Evolutionary conservation across 257 asterid genomes (phyloP).

Genomic region (Lavandula angustifolia): DNA sequence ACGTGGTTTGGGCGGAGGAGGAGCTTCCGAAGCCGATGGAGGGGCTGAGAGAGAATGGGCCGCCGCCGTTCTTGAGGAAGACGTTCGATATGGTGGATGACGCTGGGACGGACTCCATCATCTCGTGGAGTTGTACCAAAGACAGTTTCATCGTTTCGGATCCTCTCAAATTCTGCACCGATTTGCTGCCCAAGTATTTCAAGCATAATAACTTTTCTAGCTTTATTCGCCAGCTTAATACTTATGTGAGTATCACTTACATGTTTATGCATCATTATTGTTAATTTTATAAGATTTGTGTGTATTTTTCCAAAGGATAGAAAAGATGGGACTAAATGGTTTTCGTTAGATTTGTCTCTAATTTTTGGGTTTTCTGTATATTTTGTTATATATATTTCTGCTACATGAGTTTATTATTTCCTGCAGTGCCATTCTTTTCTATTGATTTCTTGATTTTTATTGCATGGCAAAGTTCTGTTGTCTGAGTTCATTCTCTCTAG

Average conservation of each 20-base stretch:
- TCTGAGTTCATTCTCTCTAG: background rate
- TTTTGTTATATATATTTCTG: too few species aligned
- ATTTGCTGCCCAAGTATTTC: conserved; percentile 80
- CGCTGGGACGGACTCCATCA: conserved; percentile 58
- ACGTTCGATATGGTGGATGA: conserved; percentile 88
- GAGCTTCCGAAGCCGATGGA: conserved; percentile 48
- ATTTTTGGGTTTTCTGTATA: too few species aligned
- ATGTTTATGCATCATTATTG: background rate
- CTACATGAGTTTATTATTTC: background rate
- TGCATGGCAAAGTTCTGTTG: too few species aligned
- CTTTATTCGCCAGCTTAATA: conserved; percentile 86
- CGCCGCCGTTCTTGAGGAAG: conserved; percentile 88
- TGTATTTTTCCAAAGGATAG: background rate
- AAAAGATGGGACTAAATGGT: background rate
- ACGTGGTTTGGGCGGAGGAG: conserved; percentile 22
- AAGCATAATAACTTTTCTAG: conserved; percentile 90
- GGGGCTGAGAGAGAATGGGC: conserved; percentile 62
- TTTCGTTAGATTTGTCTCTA: too few species aligned
- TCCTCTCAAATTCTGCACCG: conserved; percentile 57
- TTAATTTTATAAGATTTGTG: background rate
- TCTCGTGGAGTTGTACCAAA: conserved; percentile 62
- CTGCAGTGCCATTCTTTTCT: background rate
- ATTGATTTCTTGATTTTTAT: background rate
- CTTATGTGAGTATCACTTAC: conserved; percentile 57
- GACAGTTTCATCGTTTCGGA: conserved; percentile 85